Evolutionary conservation across 2,329 filamentous ascomycete species (phyloP).

Genomic region (Neurospora sp.): DNA sequence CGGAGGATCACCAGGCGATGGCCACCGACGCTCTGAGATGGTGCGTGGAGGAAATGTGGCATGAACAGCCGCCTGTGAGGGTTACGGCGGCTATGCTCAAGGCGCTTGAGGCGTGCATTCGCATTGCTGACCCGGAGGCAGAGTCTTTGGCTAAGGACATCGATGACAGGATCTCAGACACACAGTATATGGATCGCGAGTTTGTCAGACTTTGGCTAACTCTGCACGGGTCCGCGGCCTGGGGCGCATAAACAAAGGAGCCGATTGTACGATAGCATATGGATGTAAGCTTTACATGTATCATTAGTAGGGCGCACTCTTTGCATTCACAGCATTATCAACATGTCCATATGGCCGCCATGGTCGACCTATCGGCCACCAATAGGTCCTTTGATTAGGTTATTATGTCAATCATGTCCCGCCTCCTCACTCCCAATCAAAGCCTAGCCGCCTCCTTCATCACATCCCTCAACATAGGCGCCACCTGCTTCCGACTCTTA

Average conservation of each 20-base stretch:
- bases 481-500: constrained; percentile 59
- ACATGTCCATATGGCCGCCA: neutral
- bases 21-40: constrained; percentile 40
- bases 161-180: constrained; percentile 1
- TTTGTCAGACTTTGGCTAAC: constrained; percentile 18
- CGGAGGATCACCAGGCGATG: constrained; percentile 30
- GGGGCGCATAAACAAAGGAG: neutral
- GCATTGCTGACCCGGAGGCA: constrained; percentile 43
- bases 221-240: neutral
- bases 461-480: constrained; percentile 52
- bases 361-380: neutral
- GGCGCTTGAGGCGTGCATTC: constrained; percentile 44
- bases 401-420: neutral
- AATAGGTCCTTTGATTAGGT: neutral
- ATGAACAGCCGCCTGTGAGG: constrained; percentile 41
- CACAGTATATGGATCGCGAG: constrained; percentile 17
- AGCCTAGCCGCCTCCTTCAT: constrained; percentile 28
- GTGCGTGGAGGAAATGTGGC: constrained; percentile 49
- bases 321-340: neutral
- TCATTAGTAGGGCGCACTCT: neutral
- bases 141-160: constrained; percentile 19
- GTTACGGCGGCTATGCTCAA: constrained; percentile 34
- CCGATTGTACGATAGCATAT: neutral
- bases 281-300: neutral
- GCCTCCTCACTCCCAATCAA: constrained; percentile 1